Conservation (phyloP, 345 rosid genomes). For the Eucalyptus curtisii region DNA sequence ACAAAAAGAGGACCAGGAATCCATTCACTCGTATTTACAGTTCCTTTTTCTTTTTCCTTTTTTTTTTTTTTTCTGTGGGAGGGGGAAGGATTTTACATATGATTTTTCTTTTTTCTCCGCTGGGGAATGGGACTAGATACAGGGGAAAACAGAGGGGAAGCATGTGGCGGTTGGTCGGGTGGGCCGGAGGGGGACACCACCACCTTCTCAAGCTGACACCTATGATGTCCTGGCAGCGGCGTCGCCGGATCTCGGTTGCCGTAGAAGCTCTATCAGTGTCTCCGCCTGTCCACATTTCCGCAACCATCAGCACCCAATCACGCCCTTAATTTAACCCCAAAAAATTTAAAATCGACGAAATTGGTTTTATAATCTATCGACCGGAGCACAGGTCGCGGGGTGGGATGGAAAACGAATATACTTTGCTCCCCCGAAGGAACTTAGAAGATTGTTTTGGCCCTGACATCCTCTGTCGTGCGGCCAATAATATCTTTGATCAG, state of each 20-base stretch:
- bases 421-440: background rate
- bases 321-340: background rate
- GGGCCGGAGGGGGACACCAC: background rate
- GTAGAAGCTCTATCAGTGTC: slow-evolving; percentile 58
- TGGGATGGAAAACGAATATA: background rate
- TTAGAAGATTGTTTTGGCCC: background rate
- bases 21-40: background rate
- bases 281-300: slow-evolving; percentile 50
- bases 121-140: background rate
- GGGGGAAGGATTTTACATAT: background rate
- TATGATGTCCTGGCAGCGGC: slow-evolving; percentile 14
- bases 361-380: background rate
- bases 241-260: slow-evolving; percentile 86
- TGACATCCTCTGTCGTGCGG: background rate
- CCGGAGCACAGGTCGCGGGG: background rate
- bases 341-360: background rate
- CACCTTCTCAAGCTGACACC: background rate
- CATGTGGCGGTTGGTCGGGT: background rate
- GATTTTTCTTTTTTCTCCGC: background rate
- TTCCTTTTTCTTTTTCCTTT: too few species aligned
- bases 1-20: background rate
- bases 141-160: background rate
- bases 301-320: background rate
- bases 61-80: background rate
- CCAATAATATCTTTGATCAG: background rate